These are phyloP conservation scores for Powellomyces hirtus DNA, from an alignment of 192 early-diverging fungal genomes.

Conservation along the genomic window DNA sequence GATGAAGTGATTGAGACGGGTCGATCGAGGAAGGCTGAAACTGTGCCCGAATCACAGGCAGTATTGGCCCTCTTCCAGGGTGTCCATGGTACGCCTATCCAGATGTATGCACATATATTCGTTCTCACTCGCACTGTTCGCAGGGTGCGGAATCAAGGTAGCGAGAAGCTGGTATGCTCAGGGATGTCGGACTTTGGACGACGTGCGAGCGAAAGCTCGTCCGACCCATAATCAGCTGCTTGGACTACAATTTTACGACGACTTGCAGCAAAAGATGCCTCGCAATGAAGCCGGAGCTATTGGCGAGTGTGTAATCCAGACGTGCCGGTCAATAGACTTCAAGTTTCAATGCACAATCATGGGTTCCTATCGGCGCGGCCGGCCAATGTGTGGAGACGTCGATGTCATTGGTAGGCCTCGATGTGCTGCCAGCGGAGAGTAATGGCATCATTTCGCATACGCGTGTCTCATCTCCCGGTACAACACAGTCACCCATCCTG, in stretches of 20 bases:
- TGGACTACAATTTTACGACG: conserved; percentile 45
- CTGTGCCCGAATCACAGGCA: conserved; percentile 28
- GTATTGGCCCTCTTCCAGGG: conserved; percentile 37
- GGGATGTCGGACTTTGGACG: conserved; percentile 47
- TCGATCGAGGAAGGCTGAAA: conserved; percentile 35
- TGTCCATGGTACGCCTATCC: conserved; percentile 43
- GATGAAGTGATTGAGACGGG: conserved; percentile 45
- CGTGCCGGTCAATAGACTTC: conserved; percentile 25
- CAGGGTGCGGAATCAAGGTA: conserved; percentile 20
- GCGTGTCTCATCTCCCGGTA: not conserved
- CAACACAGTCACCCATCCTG: conserved; percentile 31
- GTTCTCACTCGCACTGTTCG: not conserved
- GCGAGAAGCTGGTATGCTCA: conserved; percentile 33
- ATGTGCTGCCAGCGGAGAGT: conserved; percentile 16
- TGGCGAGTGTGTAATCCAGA: conserved; percentile 15
- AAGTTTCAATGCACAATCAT: conserved; percentile 29
- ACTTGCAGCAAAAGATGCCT: conserved; percentile 43
- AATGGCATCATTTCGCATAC: not conserved
- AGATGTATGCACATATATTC: no score
- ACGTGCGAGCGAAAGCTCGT: conserved; percentile 30
- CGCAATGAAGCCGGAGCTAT: conserved; percentile 37
- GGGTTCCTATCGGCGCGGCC: conserved; percentile 47
- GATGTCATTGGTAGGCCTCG: conserved; percentile 41
- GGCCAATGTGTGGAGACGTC: conserved; percentile 42
- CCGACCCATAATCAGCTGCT: conserved; percentile 45